Evolutionary conservation across 2,329 filamentous ascomycete species (phyloP), one percentile per base, ranked within the genome.

Genomic region (Ophiosphaerella herpotricha): DNA sequence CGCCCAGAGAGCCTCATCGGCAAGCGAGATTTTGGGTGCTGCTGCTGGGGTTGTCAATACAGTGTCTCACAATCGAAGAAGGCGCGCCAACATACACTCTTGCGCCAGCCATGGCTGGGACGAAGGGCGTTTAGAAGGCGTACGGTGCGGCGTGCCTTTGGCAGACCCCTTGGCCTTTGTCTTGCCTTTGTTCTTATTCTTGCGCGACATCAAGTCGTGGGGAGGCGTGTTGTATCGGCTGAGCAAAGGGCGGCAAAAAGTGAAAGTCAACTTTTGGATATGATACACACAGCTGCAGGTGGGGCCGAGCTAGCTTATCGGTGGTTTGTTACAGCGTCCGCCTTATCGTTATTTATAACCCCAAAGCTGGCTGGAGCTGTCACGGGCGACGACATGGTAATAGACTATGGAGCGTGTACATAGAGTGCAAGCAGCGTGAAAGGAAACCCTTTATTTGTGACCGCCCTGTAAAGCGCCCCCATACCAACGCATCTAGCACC

Each of bases 1-100:
- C 11, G 82, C 84, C 60, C 83, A 84, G 18, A 77, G 77, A 32
- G 82, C 83, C 69, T 85, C 83, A 57, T 86, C 80, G 55, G 77
- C 75, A 68, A 87, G 75, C 1, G 80, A 81, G 47, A 76, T 75
- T 11, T 46, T 57, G 42, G 57, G 50, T 39, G 54, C 51, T 52
- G 52, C 60, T 58, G 51, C 46, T 35, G 34, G 21, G 26, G 48
- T 40, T 13, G 61, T 68, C 56, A 68, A 58, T 52, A 57, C 32
- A 21, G 48, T 48, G 39, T 43, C 39, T 48, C 36, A 35, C 12
- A 34, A 44, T 39, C 47, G 21, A 34, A 23, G 36, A 35, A 46
- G 48, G 48, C 34, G 50, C 36, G 48, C 47, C 44, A 54, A 56
- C 57, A 42, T 64, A 66, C 61, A 29, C 45, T 60, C 55, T 16